Conservation (phyloP, 2,329 filamentous ascomycete genomes). For the Penicillium sp. region DNA sequence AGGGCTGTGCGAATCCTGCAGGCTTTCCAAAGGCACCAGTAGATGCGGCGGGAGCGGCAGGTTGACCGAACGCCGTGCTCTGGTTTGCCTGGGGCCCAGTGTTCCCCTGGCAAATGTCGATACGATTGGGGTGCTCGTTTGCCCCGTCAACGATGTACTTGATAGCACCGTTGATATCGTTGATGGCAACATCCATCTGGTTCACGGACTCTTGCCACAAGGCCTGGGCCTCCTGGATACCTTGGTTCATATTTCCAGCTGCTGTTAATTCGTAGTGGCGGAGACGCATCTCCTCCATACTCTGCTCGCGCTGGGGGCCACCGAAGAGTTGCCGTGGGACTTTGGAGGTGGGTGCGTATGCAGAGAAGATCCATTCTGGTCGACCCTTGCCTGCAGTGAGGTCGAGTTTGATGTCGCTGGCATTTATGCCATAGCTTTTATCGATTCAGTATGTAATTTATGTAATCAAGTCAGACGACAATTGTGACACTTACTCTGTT, state of each 20-base stretch:
- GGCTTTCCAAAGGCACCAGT: background rate
- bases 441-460: conserved; percentile 19
- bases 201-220: conserved; percentile 62
- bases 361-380: conserved; percentile 80
- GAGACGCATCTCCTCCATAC: conserved; percentile 78
- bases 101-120: conserved; percentile 48
- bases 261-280: conserved; percentile 63
- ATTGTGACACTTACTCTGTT: conserved; percentile 21
- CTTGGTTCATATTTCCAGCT: conserved; percentile 55
- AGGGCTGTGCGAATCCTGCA: conserved; percentile 5
- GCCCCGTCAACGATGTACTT: conserved; percentile 63
- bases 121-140: conserved; percentile 70
- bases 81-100: conserved; percentile 19
- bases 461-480: conserved; percentile 2
- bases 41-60: background rate
- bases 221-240: conserved; percentile 49
- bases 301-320: conserved; percentile 72
- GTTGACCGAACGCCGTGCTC: conserved; percentile 10
- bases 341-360: conserved; percentile 73
- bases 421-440: conserved; percentile 52
- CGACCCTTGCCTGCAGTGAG: conserved; percentile 58
- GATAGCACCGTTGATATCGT: conserved; percentile 66
- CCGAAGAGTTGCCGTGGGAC: conserved; percentile 80
- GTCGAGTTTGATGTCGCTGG: conserved; percentile 60
- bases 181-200: conserved; percentile 67